Evolutionary conservation across 1,284 basidiomycete species (phyloP).

Genomic region (Sporisorium exsertum): DNA sequence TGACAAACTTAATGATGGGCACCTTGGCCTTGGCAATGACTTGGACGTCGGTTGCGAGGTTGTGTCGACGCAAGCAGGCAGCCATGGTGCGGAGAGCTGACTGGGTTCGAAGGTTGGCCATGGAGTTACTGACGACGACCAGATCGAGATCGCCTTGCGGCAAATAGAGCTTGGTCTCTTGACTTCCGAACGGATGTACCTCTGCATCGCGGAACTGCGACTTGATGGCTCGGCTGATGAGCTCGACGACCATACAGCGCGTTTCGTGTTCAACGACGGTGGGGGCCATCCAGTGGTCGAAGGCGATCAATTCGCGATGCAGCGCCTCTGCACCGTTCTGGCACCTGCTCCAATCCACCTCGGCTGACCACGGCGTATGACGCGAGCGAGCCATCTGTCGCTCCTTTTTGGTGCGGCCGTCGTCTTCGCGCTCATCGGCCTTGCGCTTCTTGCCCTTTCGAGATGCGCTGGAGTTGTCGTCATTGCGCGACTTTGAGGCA

Average conservation of each 20-base stretch:
- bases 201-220: constrained; percentile 81
- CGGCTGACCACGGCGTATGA: constrained; percentile 81
- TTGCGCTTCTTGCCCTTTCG: constrained; percentile 57
- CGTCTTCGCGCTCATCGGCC: constrained; percentile 52
- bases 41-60: constrained; percentile 75
- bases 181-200: constrained; percentile 90
- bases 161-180: constrained; percentile 92
- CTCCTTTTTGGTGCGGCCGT: constrained; percentile 75
- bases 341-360: constrained; percentile 83
- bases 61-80: constrained; percentile 71
- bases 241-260: constrained; percentile 79
- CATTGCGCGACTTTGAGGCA: constrained; percentile 13
- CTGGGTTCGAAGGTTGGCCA: constrained; percentile 69
- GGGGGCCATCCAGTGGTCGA: constrained; percentile 87
- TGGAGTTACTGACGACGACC: constrained; percentile 71
- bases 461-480: constrained; percentile 3
- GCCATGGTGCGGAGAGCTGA: constrained; percentile 71
- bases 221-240: constrained; percentile 79
- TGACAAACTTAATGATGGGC: constrained; percentile 92
- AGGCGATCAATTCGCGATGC: constrained; percentile 73
- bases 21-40: constrained; percentile 91
- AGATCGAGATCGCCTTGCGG: constrained; percentile 80
- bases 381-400: constrained; percentile 75
- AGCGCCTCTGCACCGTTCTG: constrained; percentile 76
- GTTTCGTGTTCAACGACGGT: constrained; percentile 85